Evolutionary conservation across 345 rosid genomes (phyloP), one percentile per base, ranked within the genome.

Genomic region (Corchorus capsularis): DNA sequence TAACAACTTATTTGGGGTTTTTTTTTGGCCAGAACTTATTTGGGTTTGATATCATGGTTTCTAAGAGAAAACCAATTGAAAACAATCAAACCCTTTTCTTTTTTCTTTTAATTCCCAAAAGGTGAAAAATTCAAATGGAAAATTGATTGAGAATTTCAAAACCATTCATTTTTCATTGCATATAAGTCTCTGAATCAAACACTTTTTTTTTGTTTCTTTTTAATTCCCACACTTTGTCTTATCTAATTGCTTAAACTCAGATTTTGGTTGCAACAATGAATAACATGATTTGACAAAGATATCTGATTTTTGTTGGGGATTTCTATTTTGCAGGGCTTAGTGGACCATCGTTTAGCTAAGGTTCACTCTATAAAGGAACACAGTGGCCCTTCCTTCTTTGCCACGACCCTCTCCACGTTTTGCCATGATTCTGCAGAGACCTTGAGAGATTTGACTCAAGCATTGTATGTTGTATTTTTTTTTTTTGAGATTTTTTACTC

Each of bases 321-420:
- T 47, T 49, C 19, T 60, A 47, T 8, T 61, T 66, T 77, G 71
- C 71, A 80, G 83, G 79, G 79, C 15, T 11, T 71, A 11, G 57
- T 80, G 20, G 79, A 80, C 67, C 9, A 39, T 27, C 69, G 15
- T 41, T 76, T 80, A 1, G 50, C 39, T 27, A 17, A 8, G 56
- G 49, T 14, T 50, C 68, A 64, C 15, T 13, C 47, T 0, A 35
- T 80, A 64, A 80, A 72, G 69, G 79, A 66, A 65, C 16, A 22
- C 8, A 50, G 9, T 19, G 63, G 68, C 14, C 79, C 79, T 49
- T 65, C 39, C 47, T 71, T 47, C 74, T 71, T 80, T 12, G 77
- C 54, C 0, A 46, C 74, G 27, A 50, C 76, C 64, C 43, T 80
- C 17, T 68, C 73, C 0, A 72, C 63, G 17, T 80, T 80, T 55